Evolutionary conservation across 495 filamentous ascomycete genomes (phyloP).

Genomic region (Tuber aestivum): DNA sequence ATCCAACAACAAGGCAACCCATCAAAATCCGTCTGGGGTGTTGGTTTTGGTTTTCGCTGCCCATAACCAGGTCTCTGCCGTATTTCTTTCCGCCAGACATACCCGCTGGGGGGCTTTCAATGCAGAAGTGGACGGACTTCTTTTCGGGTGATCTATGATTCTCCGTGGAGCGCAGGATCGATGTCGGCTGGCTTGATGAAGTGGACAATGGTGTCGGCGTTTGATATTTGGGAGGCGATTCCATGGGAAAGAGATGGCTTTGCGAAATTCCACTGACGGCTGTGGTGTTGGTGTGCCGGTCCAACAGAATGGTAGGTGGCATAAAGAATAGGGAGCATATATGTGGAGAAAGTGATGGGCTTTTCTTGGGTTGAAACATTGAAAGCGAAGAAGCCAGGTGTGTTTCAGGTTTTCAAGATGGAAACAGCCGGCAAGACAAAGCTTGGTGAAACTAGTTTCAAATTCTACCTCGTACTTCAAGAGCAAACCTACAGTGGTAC

Average conservation of each 20-base stretch:
- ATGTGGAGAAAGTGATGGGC: neutral
- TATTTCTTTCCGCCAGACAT: neutral
- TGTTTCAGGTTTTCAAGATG: neutral
- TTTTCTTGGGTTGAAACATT: neutral
- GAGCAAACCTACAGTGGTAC: too few relatives aligned
- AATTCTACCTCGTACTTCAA: neutral
- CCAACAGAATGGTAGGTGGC: neutral
- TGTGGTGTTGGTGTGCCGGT: neutral
- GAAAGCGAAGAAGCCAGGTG: neutral
- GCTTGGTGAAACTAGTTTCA: neutral
- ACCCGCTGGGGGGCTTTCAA: neutral
- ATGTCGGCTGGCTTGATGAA: neutral
- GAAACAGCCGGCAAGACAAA: neutral
- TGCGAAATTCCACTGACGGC: neutral
- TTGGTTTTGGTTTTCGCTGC: neutral
- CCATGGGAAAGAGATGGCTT: neutral
- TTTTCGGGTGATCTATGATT: neutral
- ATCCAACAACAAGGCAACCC: neutral
- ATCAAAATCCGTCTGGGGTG: neutral
- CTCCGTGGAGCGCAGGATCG: neutral
- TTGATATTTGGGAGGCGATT: neutral
- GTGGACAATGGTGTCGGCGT: neutral
- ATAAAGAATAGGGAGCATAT: neutral
- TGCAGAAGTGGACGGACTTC: neutral
- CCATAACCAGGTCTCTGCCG: neutral